Percentiles rank a stretch among this genome's conserved stretches.
These are phyloP conservation scores for Penicillium manginii DNA, from an alignment of 495 filamentous ascomycete genomes.

Conservation along the genomic window DNA sequence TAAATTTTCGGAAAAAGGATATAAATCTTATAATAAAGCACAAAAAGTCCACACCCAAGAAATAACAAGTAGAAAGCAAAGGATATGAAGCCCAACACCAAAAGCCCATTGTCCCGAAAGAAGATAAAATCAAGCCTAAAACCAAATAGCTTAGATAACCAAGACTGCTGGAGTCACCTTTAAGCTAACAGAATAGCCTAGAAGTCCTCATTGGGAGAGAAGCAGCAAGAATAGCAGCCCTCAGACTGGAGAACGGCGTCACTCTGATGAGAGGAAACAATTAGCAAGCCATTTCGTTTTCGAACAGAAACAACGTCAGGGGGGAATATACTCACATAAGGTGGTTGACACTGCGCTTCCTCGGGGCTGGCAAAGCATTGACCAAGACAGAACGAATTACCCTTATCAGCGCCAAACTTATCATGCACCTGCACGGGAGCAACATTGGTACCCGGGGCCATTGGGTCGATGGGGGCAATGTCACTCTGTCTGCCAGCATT, in stretches of 20 bases:
- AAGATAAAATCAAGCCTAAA: not conserved
- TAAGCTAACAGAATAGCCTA: not conserved
- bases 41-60: not conserved
- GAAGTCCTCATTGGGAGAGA: slow-evolving; percentile 25
- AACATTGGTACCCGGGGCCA: slow-evolving; percentile 18
- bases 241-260: slow-evolving; percentile 14
- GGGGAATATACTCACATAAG: slow-evolving; percentile 25
- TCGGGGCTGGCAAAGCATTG: slow-evolving; percentile 18
- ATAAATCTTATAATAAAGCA: not conserved
- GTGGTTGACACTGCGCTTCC: slow-evolving; percentile 20
- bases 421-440: slow-evolving; percentile 16
- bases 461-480: slow-evolving; percentile 21
- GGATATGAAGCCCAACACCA: not conserved
- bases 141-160: too few relatives aligned
- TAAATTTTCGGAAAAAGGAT: not conserved
- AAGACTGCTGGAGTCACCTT: not conserved
- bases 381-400: slow-evolving; percentile 34
- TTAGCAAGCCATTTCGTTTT: not conserved
- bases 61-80: not conserved
- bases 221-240: slow-evolving; percentile 28
- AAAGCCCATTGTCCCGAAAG: not conserved
- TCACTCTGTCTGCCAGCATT: not conserved
- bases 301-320: too few relatives aligned
- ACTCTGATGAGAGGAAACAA: slow-evolving; percentile 13
- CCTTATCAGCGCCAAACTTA: slow-evolving; percentile 24